Percentiles rank a stretch among this genome's conserved stretches.
phyloP scores from a whole-genome alignment of 2,329 filamentous ascomycete species.

The Trichoderma cornu-damae region DNA sequence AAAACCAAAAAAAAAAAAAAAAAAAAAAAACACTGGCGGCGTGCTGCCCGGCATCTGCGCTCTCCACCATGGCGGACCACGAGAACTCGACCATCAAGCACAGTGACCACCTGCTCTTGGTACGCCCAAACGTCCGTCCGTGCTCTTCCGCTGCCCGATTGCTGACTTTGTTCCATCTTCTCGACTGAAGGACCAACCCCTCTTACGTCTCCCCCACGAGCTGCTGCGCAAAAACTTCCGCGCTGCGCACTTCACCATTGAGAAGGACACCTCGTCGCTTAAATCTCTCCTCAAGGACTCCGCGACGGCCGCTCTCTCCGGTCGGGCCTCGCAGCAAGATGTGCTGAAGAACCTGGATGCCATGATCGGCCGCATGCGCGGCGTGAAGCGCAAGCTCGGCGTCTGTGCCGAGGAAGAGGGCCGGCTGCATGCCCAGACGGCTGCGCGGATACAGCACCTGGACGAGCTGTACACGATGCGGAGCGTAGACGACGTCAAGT shows the following conservation, averaged over 20 bases:
- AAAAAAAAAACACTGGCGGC: not conserved
- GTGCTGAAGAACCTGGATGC: conserved; percentile 76
- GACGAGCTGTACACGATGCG: conserved; percentile 74
- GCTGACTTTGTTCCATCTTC: not conserved
- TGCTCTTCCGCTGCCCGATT: conserved; percentile 5
- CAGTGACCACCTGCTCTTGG: conserved; percentile 69
- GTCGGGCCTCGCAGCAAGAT: conserved; percentile 58
- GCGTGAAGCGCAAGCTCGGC: conserved; percentile 81
- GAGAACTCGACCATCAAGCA: conserved; percentile 66
- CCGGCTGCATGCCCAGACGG: conserved; percentile 67
- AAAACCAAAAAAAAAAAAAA: not conserved
- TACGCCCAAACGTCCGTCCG: conserved; percentile 29
- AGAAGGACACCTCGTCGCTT: conserved; percentile 62
- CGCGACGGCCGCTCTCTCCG: conserved; percentile 61
- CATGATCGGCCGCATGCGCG: conserved; percentile 80
- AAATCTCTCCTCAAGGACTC: conserved; percentile 58
- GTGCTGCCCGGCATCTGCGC: not conserved
- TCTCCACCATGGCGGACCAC: conserved; percentile 50
- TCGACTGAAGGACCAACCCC: conserved; percentile 71
- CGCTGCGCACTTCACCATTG: conserved; percentile 69
- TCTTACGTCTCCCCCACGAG: conserved; percentile 88
- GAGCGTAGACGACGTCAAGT: conserved; percentile 83
- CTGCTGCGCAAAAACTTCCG: conserved; percentile 94
- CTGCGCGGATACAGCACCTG: conserved; percentile 73
- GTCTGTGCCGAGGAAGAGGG: conserved; percentile 73